Base-by-base conservation (phyloP, 176 grass and related monocot genomes). In the Cenchrus fungigraminus region DNA sequence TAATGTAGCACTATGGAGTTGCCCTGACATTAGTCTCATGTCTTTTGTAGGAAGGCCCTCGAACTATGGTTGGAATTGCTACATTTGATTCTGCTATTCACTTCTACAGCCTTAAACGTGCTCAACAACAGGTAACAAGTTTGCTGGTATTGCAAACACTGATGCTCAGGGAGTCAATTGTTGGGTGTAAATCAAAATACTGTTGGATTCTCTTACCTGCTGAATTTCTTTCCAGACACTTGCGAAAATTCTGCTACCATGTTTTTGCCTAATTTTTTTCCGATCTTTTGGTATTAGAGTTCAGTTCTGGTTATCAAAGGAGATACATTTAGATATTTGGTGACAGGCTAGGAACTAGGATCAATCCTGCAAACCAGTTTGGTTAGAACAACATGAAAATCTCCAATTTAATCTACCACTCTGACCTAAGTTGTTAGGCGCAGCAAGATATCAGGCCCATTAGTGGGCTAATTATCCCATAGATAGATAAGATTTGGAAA, bases 31-130 rank as follows among this genome's bases (percentile, higher is more conserved):
- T 90, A 76, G 16, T 28, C 56, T 53, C 68, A 14, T 74, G 5
- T 56, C 68, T 80, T 88, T 83, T 93, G 53, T 92, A 98, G 95
- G 95, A 98, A 87, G 95, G 92, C 85, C 92, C 92, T 79, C 86
- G 82, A 53, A 98, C 92, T 58, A 91, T 93, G 89, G 95, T 95
- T 83, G 95, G 95, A 44, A 88, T 98, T 88, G 95, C 95, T n/a
- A 95, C 95, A 72, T 98, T 95, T 85, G 95, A 98, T 86, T 95
- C 91, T 71, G 85, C 85, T 67, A 93, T 98, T 90, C 95, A 98
- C 83, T 98, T 98, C 82, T 98, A 95, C 78, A 93, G 90, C 88
- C 95, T 98, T 64, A 95, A 93, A 83, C 88, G 85, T 82, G 80
- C 87, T 88, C 92, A 92, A 69, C 95, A 92, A 71, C 96, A 98